Percentiles rank a stretch among this genome's conserved stretches.
These are phyloP conservation scores for Kandelia obovata DNA, from an alignment of 345 rosid species.

Conservation along the genomic window DNA sequence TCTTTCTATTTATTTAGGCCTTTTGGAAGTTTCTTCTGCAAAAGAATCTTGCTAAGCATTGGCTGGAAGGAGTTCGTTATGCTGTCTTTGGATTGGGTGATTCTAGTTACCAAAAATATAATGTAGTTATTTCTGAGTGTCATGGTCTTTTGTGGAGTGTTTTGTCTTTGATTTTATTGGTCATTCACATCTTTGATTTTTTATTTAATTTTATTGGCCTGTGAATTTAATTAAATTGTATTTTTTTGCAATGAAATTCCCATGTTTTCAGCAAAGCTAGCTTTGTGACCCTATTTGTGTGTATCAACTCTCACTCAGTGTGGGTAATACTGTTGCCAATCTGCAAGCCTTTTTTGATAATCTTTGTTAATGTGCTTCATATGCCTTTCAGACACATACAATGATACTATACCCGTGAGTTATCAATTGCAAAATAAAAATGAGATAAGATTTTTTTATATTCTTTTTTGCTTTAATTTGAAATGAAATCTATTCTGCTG, in stretches of 20 bases:
- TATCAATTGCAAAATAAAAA: neutral
- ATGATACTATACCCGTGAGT: neutral
- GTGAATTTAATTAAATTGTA: neutral
- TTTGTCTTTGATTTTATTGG: neutral
- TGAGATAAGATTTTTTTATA: neutral
- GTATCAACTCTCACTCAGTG: no score
- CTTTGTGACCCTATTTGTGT: no score
- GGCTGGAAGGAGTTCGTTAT: conserved; percentile 66
- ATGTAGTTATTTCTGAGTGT: conserved; percentile 39
- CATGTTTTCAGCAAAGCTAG: no score
- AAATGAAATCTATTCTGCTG: conserved; percentile 15
- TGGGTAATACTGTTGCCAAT: no score
- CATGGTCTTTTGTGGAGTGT: neutral
- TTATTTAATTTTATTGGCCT: neutral
- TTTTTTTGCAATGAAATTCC: neutral
- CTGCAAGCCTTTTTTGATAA: no score
- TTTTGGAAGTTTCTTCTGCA: conserved; percentile 90
- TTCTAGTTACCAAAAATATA: conserved; percentile 87
- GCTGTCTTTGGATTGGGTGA: conserved; percentile 93
- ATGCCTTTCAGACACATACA: neutral
- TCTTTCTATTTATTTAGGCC: conserved; percentile 33
- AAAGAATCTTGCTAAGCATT: conserved; percentile 50
- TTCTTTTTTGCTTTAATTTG: neutral
- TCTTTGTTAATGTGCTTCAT: no score
- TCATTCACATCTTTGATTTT: neutral